These are phyloP conservation scores for Dianthus caryophyllus DNA, from an alignment of 148 eudicot genomes.

Conservation along the genomic window DNA sequence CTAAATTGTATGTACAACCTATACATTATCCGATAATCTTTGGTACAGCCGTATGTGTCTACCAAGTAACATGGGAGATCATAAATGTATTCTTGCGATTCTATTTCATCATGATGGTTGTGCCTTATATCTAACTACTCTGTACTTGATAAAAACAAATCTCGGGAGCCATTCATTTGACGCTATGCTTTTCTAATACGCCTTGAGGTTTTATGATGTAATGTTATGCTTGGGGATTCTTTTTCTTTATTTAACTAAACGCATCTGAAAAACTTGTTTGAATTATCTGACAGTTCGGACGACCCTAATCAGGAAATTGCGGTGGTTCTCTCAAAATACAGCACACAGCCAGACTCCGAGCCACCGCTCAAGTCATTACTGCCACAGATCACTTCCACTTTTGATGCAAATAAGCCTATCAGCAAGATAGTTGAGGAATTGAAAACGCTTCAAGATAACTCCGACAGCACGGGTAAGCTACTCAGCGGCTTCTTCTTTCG, in stretches of 20 bases:
- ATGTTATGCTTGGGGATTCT: background rate
- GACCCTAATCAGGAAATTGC: constrained; percentile 61
- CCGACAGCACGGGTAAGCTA: constrained; percentile 47
- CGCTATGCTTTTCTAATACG: too few relatives aligned
- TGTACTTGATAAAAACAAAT: background rate
- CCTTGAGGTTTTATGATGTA: too few relatives aligned
- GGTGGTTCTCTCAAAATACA: constrained; percentile 46
- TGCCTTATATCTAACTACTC: background rate
- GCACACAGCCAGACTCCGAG: constrained; percentile 59
- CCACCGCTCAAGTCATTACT: constrained; percentile 60
- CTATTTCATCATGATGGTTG: background rate
- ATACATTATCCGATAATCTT: background rate
- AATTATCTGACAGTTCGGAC: constrained; percentile 45
- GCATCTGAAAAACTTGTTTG: constrained; percentile 2
- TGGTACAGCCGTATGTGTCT: background rate
- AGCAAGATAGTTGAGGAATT: constrained; percentile 54
- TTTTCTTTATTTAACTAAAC: background rate
- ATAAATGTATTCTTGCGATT: background rate
- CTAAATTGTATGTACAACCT: constrained; percentile 54
- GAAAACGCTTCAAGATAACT: constrained; percentile 53
- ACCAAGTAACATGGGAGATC: background rate
- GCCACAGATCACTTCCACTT: constrained; percentile 68
- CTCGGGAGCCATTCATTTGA: background rate
- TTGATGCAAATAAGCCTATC: constrained; percentile 56
- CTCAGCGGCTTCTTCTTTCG: background rate